Percentiles rank a stretch among this genome's conserved stretches.
Conservation (phyloP, 2,329 filamentous ascomycete genomes). For the Escovopsis weberi region DNA sequence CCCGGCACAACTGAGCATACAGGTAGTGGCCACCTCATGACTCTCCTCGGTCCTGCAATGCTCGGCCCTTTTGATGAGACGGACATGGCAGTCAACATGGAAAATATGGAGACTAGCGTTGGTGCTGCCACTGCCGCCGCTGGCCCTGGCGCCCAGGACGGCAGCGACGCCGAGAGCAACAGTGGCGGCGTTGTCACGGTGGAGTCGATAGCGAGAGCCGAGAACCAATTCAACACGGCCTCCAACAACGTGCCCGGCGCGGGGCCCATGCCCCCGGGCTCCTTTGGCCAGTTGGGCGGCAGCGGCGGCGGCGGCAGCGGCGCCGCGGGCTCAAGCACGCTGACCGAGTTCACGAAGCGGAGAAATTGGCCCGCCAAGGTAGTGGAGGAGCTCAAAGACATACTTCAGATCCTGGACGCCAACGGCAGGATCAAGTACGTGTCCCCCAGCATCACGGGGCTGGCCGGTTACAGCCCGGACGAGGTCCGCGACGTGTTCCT, state of each 20-base stretch:
- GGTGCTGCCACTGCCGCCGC: neutral
- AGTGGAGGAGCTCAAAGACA: constrained; percentile 77
- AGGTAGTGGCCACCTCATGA: constrained; percentile 2
- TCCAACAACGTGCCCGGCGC: constrained; percentile 26
- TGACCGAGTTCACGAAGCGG: constrained; percentile 46
- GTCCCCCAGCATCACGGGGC: constrained; percentile 59
- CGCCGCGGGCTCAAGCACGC: constrained; percentile 22
- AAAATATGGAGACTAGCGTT: constrained; percentile 9
- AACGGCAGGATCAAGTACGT: constrained; percentile 74
- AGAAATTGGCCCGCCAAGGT: constrained; percentile 77
- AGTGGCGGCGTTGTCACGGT: constrained; percentile 11
- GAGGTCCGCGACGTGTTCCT: constrained; percentile 65
- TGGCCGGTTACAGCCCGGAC: constrained; percentile 61
- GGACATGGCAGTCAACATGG: constrained; percentile 29
- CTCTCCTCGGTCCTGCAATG: constrained; percentile 5
- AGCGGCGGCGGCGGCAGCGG: constrained; percentile 16
- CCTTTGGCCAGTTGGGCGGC: constrained; percentile 20
- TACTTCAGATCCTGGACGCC: constrained; percentile 74
- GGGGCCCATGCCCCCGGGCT: constrained; percentile 26
- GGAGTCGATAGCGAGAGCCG: constrained; percentile 16
- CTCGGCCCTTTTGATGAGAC: constrained; percentile 12
- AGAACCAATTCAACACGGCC: constrained; percentile 21
- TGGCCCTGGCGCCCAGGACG: constrained; percentile 6
- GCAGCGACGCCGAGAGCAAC: constrained; percentile 10
- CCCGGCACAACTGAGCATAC: neutral